Percentiles rank a stretch among this genome's conserved stretches.
Conservation (phyloP, 2,329 filamentous ascomycete species). For the Mycosphaerelloides madeirae region DNA sequence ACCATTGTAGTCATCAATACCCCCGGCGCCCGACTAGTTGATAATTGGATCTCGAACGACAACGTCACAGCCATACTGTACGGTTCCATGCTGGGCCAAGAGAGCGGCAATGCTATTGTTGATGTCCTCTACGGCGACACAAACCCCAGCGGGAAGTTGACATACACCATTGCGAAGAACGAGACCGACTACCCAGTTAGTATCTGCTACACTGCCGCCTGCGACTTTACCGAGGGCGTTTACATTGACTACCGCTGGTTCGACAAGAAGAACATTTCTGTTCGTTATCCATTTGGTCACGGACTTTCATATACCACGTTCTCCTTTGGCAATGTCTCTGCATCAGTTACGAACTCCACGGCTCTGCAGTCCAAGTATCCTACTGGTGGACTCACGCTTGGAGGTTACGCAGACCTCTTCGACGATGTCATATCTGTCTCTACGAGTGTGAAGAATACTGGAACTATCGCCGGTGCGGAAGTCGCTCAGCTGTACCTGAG, state of each 20-base stretch:
- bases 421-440: conserved; percentile 54
- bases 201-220: conserved; percentile 51
- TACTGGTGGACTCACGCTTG: conserved; percentile 53
- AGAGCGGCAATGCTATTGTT: conserved; percentile 24
- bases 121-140: conserved; percentile 28
- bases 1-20: conserved; percentile 30
- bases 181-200: conserved; percentile 51
- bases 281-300: conserved; percentile 41
- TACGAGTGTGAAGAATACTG: conserved; percentile 60
- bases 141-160: conserved; percentile 27
- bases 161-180: conserved; percentile 29
- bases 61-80: conserved; percentile 31
- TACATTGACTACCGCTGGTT: conserved; percentile 44
- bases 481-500: conserved; percentile 52
- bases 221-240: conserved; percentile 36
- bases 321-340: conserved; percentile 29
- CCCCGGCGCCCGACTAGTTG: conserved; percentile 24
- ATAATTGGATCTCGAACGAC: conserved; percentile 27
- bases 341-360: conserved; percentile 8
- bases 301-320: conserved; percentile 44
- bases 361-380: conserved; percentile 11
- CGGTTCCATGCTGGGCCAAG: conserved; percentile 29
- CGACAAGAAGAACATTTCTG: conserved; percentile 36
- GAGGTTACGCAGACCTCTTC: conserved; percentile 54
- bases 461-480: conserved; percentile 48